Conservation (phyloP, 768 basidiomycete species). For the Tulasnella sp. region DNA sequence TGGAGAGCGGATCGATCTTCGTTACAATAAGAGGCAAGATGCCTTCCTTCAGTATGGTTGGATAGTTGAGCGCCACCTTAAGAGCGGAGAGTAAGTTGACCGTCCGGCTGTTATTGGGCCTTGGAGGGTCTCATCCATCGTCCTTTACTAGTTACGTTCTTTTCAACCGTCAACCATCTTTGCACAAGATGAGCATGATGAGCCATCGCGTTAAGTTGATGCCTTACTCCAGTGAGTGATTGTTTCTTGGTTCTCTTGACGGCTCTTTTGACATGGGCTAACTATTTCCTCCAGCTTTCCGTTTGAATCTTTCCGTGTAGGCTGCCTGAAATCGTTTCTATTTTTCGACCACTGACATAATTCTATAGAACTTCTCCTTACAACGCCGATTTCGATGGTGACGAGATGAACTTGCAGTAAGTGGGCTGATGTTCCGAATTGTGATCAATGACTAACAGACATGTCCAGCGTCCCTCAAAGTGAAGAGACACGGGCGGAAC, state of each 20-base stretch:
- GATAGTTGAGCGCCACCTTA: conserved; percentile 96
- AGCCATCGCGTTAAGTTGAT: conserved; percentile 93
- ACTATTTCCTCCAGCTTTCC: conserved; percentile 58
- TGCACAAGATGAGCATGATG: conserved; percentile 99
- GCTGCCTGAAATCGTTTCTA: conserved; percentile 31
- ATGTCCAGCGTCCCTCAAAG: conserved; percentile 86
- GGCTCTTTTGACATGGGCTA: conserved; percentile 20
- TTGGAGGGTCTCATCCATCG: neutral
- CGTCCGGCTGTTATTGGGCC: neutral
- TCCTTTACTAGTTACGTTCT: conserved; percentile 59
- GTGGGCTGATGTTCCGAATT: conserved; percentile 32
- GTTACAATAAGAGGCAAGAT: conserved; percentile 93
- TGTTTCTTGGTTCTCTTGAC: neutral
- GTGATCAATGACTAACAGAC: neutral
- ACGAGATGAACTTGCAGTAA: conserved; percentile 99
- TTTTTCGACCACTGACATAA: neutral
- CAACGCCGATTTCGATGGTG: conserved; percentile 99
- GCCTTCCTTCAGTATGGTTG: conserved; percentile 96
- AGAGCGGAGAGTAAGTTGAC: conserved; percentile 87
- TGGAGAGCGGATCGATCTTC: conserved; percentile 91
- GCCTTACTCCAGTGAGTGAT: conserved; percentile 87
- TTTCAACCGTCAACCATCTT: conserved; percentile 95
- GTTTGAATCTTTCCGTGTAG: conserved; percentile 95
- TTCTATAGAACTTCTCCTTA: conserved; percentile 78
- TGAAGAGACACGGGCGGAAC: conserved; percentile 94